Conservation (phyloP, 2,329 filamentous ascomycete genomes). For the Taxawa tesnikishii region DNA sequence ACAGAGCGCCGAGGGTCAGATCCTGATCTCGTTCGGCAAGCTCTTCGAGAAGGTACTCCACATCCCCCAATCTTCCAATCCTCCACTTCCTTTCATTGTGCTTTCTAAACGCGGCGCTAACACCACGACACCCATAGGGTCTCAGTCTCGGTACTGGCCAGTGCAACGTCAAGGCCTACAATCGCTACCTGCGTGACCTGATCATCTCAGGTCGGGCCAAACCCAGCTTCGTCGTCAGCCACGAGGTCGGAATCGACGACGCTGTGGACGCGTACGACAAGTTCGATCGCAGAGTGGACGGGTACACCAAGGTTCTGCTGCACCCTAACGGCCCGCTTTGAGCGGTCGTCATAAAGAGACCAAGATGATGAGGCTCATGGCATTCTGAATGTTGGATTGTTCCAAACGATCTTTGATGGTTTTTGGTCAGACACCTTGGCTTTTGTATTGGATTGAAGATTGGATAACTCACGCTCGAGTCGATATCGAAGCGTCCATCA, state of each 20-base stretch:
- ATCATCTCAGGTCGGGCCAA: slow-evolving; percentile 53
- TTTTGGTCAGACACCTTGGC: background rate
- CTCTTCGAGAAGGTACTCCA: slow-evolving; percentile 51
- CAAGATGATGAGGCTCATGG: too few relatives aligned
- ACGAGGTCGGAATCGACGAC: slow-evolving; percentile 51
- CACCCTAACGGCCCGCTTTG: slow-evolving; percentile 46
- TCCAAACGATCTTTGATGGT: background rate
- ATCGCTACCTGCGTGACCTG: slow-evolving; percentile 52
- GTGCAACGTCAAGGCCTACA: slow-evolving; percentile 58
- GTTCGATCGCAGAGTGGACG: slow-evolving; percentile 53
- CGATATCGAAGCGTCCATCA: too few relatives aligned
- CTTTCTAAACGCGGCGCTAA: slow-evolving; percentile 1
- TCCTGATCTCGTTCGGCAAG: slow-evolving; percentile 53
- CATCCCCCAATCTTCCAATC: background rate
- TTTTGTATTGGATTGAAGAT: background rate
- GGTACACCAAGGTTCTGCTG: slow-evolving; percentile 56
- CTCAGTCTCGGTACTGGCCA: slow-evolving; percentile 49
- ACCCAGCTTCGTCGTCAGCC: slow-evolving; percentile 54
- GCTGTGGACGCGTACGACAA: slow-evolving; percentile 46
- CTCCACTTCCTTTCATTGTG: background rate
- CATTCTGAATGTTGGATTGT: too few relatives aligned
- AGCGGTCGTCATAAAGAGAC: too few relatives aligned
- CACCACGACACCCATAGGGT: slow-evolving; percentile 26
- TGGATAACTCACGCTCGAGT: too few relatives aligned
- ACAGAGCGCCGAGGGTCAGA: slow-evolving; percentile 49